Base-by-base conservation (phyloP, 768 basidiomycete genomes). In the Suillus tomentosus region DNA sequence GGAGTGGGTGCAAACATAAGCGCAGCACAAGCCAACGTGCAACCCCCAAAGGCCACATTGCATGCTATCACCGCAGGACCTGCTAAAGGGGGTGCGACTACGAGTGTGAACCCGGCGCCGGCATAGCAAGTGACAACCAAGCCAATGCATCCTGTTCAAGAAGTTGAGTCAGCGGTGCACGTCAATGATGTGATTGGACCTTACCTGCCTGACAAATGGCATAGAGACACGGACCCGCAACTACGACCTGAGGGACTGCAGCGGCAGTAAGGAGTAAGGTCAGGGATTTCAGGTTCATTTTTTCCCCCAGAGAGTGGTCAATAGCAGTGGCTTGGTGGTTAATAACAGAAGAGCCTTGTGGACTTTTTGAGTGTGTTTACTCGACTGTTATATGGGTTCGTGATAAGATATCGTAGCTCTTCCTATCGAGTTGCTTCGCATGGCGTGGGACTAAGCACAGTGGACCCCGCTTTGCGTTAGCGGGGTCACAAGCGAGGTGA, bases 201-300 rank as follows among this genome's bases (percentile, higher is more conserved):
- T 50, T 3, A 73, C 75, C 73, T 0, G 72, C 73, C 24, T 76
- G 73, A 8, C 73, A 75, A 0, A 64, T 0, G 0, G 4, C 74
- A 7, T 74, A 76, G 0, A 66, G 63, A 15, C 73, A 14, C 0
- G 64, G 67, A 1, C 73, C 74, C 0, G 73, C 74, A 0, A 47
- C 62, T 2, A 66, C 31, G 0, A 13, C 39, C 39, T 14, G 39
- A 40, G 71, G 70, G 0, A 53, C 66, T 0, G 51, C 63, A 1
- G 66, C 61, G 17, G 66, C 64, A 24, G 51, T 64, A 7, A 70
- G 27, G 11, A 76, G 62, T 4, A 67, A 61, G 6, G 64, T 47
- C 34, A 71, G 57, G 0, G 65, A 66, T 54, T 72, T 73, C 24
- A 72, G 27, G 58, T 75, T 76, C 74, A 74, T 75, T 5, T 37